phyloP scores from a whole-genome alignment of 2,329 filamentous ascomycete species.

The Talaromyces piceae region DNA sequence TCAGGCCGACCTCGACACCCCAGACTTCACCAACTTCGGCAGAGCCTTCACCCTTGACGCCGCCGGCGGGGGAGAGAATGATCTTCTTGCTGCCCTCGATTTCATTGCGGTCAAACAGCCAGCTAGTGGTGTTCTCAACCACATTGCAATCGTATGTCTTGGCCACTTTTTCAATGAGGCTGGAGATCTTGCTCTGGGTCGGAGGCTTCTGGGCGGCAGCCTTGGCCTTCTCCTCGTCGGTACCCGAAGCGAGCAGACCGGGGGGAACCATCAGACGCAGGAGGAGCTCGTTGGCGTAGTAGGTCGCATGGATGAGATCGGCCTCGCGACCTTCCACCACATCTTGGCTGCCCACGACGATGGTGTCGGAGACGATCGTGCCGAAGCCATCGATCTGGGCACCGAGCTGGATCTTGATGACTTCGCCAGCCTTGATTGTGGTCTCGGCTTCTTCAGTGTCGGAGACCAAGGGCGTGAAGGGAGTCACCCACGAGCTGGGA shows the following conservation, averaged over 20 bases:
- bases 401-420: conserved; percentile 97
- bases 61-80: conserved; percentile 72
- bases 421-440: conserved; percentile 74
- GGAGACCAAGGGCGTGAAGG: conserved; percentile 85
- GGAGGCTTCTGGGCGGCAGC: conserved; percentile 73
- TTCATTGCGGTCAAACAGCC: conserved; percentile 93
- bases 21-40: conserved; percentile 90
- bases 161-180: conserved; percentile 81
- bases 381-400: conserved; percentile 97
- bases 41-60: conserved; percentile 80
- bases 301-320: conserved; percentile 79
- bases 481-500: conserved; percentile 87
- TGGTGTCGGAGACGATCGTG: conserved; percentile 89
- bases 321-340: conserved; percentile 69
- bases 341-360: conserved; percentile 62
- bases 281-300: conserved; percentile 94
- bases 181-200: conserved; percentile 78
- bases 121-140: conserved; percentile 96
- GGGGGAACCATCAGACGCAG: conserved; percentile 85
- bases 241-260: conserved; percentile 72
- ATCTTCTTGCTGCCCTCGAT: conserved; percentile 99
- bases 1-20: conserved; percentile 95
- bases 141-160: conserved; percentile 86
- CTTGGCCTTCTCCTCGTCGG: conserved; percentile 94
- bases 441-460: conserved; percentile 77